Base-by-base conservation (phyloP, 345 rosid species). In the Populus euphratica region DNA sequence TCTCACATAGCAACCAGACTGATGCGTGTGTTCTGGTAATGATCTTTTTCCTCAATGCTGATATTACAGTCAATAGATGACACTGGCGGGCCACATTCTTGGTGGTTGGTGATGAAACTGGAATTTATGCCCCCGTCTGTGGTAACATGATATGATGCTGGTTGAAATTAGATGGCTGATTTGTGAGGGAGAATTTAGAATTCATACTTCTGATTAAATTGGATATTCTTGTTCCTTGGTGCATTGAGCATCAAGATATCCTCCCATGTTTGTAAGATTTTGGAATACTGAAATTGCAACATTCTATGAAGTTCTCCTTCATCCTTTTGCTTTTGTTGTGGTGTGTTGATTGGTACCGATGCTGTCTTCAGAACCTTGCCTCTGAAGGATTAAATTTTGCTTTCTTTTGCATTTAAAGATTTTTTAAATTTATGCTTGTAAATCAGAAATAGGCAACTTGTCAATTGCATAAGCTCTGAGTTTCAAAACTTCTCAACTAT, bases 1-100 rank as follows among this genome's bases (percentile, higher is more conserved):
- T 91, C 85, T 91, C 89, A 76, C 86, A 83, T 80, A 87, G 88
- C 76, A 89, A 95, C 86, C 88, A 89, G 77, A 88, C 94, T 0
- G 89, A 92, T 63, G 89, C 86, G 76, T 95, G 98, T 81, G 96
- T 93, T 82, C 88, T 93, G 94, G 99, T 95, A 90, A 81, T 77
- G 74, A 74, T 74, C 72, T 68, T 49, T 64, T 17, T 73, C 59
- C 25, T 80, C 54, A 49, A 16, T 16, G 20, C 6, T 49, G 54
- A 41, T 41, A 49, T 49, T 49, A 49, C 44, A 49, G 54, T 49
- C 2, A 16, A 49, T 49, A 11, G 54, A 49, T 49, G 54, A 49
- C 17, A 49, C 54, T 49, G 54, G 54, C 5, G 20, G 0, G 54
- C 54, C 54, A 16, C 6, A 49, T 14, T 49, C 54, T 49, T 49